These are phyloP conservation scores for Tetrapisispora iriomotensis DNA, from an alignment of 805 yeast genomes.

Conservation along the genomic window DNA sequence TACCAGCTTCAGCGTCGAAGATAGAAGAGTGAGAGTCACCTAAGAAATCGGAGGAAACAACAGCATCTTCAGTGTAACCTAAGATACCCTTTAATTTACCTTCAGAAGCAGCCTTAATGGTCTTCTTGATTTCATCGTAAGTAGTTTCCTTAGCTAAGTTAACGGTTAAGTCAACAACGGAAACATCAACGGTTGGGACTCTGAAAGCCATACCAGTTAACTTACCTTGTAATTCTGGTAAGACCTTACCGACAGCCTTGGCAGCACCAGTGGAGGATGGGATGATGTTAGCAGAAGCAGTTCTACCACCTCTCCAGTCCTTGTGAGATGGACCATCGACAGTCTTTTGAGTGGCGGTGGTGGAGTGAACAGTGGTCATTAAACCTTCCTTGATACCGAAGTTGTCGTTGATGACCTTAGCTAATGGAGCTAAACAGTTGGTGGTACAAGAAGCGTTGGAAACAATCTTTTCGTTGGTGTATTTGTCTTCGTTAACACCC, in stretches of 20 bases:
- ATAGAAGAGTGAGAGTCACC: constrained; percentile 53
- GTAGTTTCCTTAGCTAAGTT: constrained; percentile 49
- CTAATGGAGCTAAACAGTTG: constrained; percentile 66
- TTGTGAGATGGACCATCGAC: constrained; percentile 72
- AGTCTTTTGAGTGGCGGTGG: constrained; percentile 65
- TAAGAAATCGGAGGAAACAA: constrained; percentile 61
- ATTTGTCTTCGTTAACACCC: constrained; percentile 57
- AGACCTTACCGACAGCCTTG: constrained; percentile 66
- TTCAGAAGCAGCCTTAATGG: constrained; percentile 48
- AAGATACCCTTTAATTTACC: constrained; percentile 52
- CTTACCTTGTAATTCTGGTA: constrained; percentile 62
- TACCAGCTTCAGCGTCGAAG: constrained; percentile 63
- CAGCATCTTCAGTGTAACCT: constrained; percentile 64
- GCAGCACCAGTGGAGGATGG: constrained; percentile 75
- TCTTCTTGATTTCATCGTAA: constrained; percentile 54
- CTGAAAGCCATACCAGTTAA: constrained; percentile 67
- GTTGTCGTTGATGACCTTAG: constrained; percentile 54
- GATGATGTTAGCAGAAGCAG: constrained; percentile 66
- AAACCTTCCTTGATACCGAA: constrained; percentile 66
- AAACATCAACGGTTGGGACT: constrained; percentile 66
- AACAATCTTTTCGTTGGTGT: constrained; percentile 48
- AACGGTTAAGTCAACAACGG: constrained; percentile 63
- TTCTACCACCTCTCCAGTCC: constrained; percentile 77
- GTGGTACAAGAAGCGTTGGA: constrained; percentile 70
- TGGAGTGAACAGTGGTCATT: constrained; percentile 67